Base-by-base conservation (phyloP, 192 early-diverging fungal genomes). In the Linnemannia elongata region DNA sequence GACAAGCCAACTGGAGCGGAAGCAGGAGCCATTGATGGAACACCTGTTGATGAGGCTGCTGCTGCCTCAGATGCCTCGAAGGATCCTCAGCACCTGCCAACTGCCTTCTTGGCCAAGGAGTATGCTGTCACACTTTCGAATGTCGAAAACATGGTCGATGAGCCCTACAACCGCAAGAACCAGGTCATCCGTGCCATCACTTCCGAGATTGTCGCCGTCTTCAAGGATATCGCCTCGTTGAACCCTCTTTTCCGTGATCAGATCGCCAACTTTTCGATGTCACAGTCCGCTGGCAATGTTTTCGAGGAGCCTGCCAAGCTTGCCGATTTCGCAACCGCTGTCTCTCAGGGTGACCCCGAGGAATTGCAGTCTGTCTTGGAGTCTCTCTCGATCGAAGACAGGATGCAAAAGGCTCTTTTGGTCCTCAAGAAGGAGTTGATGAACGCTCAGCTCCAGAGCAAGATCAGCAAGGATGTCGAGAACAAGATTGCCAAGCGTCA, bases 211-310 rank as follows among this genome's bases (percentile, higher is more conserved):
- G 95, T 99, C 12, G 96, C 97, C 4, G 97, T 98, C 15, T 95
- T 99, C 82, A 97, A 97, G 88, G 98, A 99, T 88, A 98, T 99
- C 78, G 97, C 97, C 9, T 92, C 94, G 12, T 87, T 98, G 84
- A 99, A 99, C 85, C 97, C 97, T 15, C 93, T 99, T 57, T 96
- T 99, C 89, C 94, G 98, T 42, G 98, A 99, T 90, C 98, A 99
- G 90, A 99, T 99, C 83, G 96, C 98, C 76, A 97, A 96, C 82
- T 98, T 99, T 88, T 96, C 96, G 69, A 97, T 98, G 91, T 95
- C 95, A 1, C 97, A 99, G 88, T 96, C 97, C 36, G 97, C 97
- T 24, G 97, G 97, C 55, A 98, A 96, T 71, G 96, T 98, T 24
- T 97, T 99, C 90, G 96, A 96, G 77, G 97, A 98, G 79, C 96